phyloP scores from a whole-genome alignment of 768 basidiomycete genomes.

The Kwoniella dendrophila region DNA sequence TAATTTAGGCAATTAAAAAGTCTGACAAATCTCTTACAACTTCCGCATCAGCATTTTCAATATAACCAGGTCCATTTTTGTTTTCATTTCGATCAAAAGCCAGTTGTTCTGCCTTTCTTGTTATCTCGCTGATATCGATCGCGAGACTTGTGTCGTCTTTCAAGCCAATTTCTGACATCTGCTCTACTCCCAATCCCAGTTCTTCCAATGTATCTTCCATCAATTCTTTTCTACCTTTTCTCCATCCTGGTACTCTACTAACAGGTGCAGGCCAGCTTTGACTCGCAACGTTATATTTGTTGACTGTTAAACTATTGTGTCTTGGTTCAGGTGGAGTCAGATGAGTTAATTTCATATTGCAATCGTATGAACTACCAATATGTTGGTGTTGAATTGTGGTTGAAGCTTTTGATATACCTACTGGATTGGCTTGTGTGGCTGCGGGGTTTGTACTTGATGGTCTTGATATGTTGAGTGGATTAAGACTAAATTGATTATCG shows the following conservation, averaged over 20 bases:
- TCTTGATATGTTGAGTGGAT: conserved; percentile 8
- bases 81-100: too few relatives aligned
- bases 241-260: conserved; percentile 42
- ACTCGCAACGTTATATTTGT: not conserved
- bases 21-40: too few relatives aligned
- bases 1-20: too few relatives aligned
- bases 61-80: too few relatives aligned
- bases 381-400: not conserved
- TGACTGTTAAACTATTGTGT: not conserved
- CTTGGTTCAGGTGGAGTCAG: conserved; percentile 16
- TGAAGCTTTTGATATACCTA: not conserved
- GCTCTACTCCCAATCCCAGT: too few relatives aligned
- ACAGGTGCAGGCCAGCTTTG: conserved; percentile 37
- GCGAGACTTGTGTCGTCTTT: too few relatives aligned
- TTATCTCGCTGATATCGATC: too few relatives aligned
- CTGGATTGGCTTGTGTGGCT: not conserved
- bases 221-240: conserved; percentile 40
- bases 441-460: conserved; percentile 15
- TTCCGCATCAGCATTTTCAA: too few relatives aligned
- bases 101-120: too few relatives aligned
- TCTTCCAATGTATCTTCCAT: conserved; percentile 49
- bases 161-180: too few relatives aligned
- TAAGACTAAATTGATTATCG: too few relatives aligned
- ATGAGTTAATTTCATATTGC: not conserved
- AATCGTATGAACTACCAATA: not conserved